Conservation (phyloP, 2,329 filamentous ascomycete genomes). For the Zymoseptoria brevis region DNA sequence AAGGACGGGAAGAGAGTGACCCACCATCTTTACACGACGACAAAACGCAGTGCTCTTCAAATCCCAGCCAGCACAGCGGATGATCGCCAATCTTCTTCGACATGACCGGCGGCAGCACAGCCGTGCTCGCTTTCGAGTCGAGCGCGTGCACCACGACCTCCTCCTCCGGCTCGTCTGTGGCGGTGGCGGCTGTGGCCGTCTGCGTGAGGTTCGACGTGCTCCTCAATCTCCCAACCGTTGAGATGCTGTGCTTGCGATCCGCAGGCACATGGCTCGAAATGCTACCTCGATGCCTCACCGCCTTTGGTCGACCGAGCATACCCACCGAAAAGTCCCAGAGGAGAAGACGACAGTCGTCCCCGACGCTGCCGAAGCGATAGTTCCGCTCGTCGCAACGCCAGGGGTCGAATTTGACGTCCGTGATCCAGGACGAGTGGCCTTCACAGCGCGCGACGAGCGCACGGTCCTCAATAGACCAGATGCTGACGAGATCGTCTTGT, state of each 20-base stretch:
- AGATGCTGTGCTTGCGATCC: conserved; percentile 31
- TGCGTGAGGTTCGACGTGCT: conserved; percentile 62
- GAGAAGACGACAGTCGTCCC: conserved; percentile 82
- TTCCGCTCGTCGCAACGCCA: conserved; percentile 95
- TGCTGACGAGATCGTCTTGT: conserved; percentile 91
- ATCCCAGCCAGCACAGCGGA: conserved; percentile 83
- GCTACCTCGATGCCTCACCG: conserved; percentile 47
- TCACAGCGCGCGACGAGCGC: conserved; percentile 85
- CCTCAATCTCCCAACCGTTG: conserved; percentile 53
- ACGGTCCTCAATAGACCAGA: conserved; percentile 82
- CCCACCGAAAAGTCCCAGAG: conserved; percentile 97
- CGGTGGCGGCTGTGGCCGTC: conserved; percentile 17
- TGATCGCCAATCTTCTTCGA: conserved; percentile 78
- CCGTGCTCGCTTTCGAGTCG: conserved; percentile 73
- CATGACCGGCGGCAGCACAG: conserved; percentile 84
- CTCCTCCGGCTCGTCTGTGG: conserved; percentile 37
- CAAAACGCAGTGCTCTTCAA: conserved; percentile 86
- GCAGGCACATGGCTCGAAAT: conserved; percentile 46
- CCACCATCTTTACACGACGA: conserved; percentile 85
- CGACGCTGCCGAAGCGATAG: conserved; percentile 92
- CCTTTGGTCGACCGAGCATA: conserved; percentile 88
- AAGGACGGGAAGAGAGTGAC: conserved; percentile 28
- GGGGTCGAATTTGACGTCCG: conserved; percentile 85
- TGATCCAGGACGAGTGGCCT: conserved; percentile 93
- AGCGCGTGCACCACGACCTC: conserved; percentile 66